Evolutionary conservation across 148 eudicot genomes (phyloP).

Genomic region (Limonium bicolor): DNA sequence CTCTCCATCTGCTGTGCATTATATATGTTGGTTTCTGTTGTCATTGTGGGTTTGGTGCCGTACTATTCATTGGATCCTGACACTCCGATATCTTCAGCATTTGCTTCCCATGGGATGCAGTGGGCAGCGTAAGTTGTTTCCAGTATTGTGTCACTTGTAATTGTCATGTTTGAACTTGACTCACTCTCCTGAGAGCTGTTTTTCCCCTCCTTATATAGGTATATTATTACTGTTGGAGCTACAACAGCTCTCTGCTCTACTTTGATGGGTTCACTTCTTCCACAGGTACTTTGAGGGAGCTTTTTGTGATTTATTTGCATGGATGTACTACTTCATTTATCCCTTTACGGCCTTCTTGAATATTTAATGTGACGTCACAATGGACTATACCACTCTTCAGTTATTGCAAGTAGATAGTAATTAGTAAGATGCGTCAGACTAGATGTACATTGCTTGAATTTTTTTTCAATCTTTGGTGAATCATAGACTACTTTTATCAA

Average conservation of each 20-base stretch:
- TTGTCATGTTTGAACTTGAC: neutral
- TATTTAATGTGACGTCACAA: neutral
- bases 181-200: constrained; percentile 1
- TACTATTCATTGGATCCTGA: constrained; percentile 88
- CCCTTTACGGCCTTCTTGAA: neutral
- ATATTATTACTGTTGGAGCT: constrained; percentile 43
- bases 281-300: constrained; percentile 30
- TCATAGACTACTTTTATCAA: too few relatives aligned
- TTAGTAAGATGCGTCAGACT: too few relatives aligned
- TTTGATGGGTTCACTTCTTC: constrained; percentile 57
- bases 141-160: neutral
- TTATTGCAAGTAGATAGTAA: neutral
- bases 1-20: constrained; percentile 67
- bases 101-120: constrained; percentile 73
- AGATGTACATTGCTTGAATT: too few relatives aligned
- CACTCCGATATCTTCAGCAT: constrained; percentile 92
- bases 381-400: neutral
- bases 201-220: constrained; percentile 19
- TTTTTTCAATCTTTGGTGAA: too few relatives aligned
- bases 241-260: constrained; percentile 54
- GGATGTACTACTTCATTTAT: neutral
- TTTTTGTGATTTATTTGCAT: neutral
- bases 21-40: constrained; percentile 87
- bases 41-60: constrained; percentile 93
- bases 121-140: constrained; percentile 87